Base-by-base conservation (phyloP, 2,329 filamentous ascomycete species). In the Colletotrichum navitas region DNA sequence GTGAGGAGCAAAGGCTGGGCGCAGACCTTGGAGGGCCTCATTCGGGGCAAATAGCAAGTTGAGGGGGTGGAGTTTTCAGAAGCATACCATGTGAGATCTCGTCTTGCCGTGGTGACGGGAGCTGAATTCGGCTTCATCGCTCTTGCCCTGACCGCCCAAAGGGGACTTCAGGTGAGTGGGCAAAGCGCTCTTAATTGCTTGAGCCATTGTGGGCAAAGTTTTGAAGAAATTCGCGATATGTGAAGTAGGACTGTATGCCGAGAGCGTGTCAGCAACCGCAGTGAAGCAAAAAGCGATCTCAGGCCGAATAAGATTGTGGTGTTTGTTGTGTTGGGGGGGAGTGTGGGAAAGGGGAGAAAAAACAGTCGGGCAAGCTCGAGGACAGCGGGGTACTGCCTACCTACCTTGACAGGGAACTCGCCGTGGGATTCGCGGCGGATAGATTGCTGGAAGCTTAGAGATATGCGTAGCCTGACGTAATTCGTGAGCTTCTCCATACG, bases 101-200 rank as follows among this genome's bases (percentile, higher is more conserved):
- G 92, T 93, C 89, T 95, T 95, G 85, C 93, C 93, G 83, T 95
- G 92, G 81, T 94, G 93, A 81, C 91, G 90, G 76, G 87, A 86
- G 77, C 87, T 84, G 75, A 90, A 87, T 75, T 84, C 85, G 74
- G 79, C 79, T 73, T 85, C 84, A 68, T 83, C 83, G 45, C 81
- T 83, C 72, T 74, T 74, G 73, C 83, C 87, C 47, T 69, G 70
- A 73, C 80, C 81, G 62, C 78, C 81, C 43, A 74, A 63, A 41
- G 79, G 78, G 71, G 84, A 83, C 88, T 94, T 95, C 78, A 98
- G 88, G 87, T 97, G 95, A 54, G 93, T 87, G 75, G 95, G 94
- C 77, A 98, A 86, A 75, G 93, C 93, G 84, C 89, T 91, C 86
- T 90, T 94, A 77, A 91, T 85, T 77, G 86, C 85, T 79, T 89